phyloP scores from a whole-genome alignment of 225 moss, liverwort and hornwort genomes.

The Antitrichia curtipendula region DNA sequence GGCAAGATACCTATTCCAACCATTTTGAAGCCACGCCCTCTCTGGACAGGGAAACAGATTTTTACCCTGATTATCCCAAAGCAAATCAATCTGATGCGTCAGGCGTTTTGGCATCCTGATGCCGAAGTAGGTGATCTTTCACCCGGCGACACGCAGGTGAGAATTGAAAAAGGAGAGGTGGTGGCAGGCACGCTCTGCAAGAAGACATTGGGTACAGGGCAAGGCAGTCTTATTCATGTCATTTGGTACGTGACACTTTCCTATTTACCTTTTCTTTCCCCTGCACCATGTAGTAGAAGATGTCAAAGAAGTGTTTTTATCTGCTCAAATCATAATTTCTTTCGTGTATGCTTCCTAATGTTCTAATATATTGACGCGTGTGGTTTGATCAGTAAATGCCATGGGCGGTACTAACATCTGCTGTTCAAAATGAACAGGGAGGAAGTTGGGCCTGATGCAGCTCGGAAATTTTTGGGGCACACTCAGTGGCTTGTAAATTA shows the following conservation, averaged over 20 bases:
- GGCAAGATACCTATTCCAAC: conserved; percentile 97
- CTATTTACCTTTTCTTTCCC: neutral
- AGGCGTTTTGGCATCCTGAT: conserved; percentile 93
- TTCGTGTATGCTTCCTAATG: neutral
- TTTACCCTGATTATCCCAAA: conserved; percentile 97
- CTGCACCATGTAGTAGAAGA: neutral
- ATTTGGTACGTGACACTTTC: conserved; percentile 50
- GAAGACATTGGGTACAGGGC: conserved; percentile 84
- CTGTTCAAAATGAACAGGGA: conserved; percentile 43
- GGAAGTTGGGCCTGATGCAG: conserved; percentile 98
- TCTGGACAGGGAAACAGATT: conserved; percentile 98
- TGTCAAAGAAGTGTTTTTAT: neutral
- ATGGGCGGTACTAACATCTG: neutral
- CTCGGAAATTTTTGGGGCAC: conserved; percentile 94
- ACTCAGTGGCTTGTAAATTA: conserved; percentile 98
- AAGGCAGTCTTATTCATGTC: conserved; percentile 95
- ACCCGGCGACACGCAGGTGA: conserved; percentile 84
- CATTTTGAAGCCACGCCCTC: conserved; percentile 87
- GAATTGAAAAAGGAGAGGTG: conserved; percentile 95
- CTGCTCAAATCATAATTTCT: neutral
- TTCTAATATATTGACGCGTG: neutral
- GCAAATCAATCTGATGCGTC: conserved; percentile 96
- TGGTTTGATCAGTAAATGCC: neutral
- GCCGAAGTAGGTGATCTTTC: conserved; percentile 76
- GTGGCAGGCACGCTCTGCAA: conserved; percentile 89